phyloP scores from a whole-genome alignment of 257 asterid species.

The Leptodermis oblonga region DNA sequence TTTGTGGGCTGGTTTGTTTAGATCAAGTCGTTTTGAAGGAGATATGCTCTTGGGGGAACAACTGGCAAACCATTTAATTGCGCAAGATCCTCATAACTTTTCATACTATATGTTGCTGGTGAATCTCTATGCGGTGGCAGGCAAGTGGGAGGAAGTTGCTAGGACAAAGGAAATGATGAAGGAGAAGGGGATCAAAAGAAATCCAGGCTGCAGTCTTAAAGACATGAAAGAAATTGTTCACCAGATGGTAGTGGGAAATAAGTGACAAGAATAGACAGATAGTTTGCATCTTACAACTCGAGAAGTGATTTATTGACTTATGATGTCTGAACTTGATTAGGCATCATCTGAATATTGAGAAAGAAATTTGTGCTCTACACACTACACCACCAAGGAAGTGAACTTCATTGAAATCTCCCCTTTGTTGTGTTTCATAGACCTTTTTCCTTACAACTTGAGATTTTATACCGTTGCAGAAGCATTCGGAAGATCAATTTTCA shows the following conservation, averaged over 20 bases:
- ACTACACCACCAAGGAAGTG: neutral
- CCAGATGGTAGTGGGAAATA: slow-evolving; percentile 15
- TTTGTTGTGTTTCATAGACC: no score
- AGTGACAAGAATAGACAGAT: slow-evolving; percentile 8
- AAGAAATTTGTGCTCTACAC: slow-evolving; percentile 1
- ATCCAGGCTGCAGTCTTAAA: slow-evolving; percentile 46
- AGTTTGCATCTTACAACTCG: neutral
- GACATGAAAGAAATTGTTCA: slow-evolving; percentile 49
- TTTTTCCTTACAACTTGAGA: neutral
- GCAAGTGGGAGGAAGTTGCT: slow-evolving; percentile 65
- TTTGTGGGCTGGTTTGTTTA: slow-evolving; percentile 48
- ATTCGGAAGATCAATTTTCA: neutral
- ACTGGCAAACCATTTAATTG: slow-evolving; percentile 45
- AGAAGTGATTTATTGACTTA: slow-evolving; percentile 8
- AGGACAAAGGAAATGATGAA: slow-evolving; percentile 43
- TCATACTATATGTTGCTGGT: slow-evolving; percentile 46
- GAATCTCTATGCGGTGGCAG: slow-evolving; percentile 55
- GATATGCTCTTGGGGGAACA: slow-evolving; percentile 40
- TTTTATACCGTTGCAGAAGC: neutral
- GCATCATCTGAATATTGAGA: neutral
- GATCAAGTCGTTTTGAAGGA: slow-evolving; percentile 52
- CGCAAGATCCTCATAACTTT: slow-evolving; percentile 50
- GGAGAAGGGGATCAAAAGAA: slow-evolving; percentile 42
- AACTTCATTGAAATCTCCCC: neutral
- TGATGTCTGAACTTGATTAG: neutral